These are phyloP conservation scores for Dryadomyces sulphureus DNA, from an alignment of 2,329 filamentous ascomycete species.

Conservation along the genomic window DNA sequence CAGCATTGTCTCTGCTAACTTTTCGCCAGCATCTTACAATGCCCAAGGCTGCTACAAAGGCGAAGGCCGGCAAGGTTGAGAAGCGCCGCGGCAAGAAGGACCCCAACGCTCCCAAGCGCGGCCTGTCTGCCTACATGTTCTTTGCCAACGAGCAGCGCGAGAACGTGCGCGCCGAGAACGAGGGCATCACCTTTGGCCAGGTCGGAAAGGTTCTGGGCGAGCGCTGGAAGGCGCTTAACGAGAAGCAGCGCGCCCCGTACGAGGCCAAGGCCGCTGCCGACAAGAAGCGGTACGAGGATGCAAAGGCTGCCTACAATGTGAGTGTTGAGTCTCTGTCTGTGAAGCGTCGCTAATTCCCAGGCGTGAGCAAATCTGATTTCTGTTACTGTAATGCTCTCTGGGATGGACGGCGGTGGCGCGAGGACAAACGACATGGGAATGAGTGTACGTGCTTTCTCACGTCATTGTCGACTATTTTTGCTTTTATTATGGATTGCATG, in stretches of 20 bases:
- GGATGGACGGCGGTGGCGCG: constrained; percentile 10
- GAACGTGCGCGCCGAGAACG: constrained; percentile 96
- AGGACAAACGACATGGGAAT: constrained; percentile 11
- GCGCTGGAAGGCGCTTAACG: constrained; percentile 93
- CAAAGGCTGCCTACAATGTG: constrained; percentile 91
- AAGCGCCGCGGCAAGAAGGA: constrained; percentile 53
- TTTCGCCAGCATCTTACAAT: constrained; percentile 29
- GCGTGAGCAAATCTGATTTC: constrained; percentile 3
- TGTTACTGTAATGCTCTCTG: constrained; percentile 7
- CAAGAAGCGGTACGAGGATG: constrained; percentile 98
- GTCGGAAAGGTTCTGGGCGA: constrained; percentile 97
- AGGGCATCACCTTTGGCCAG: constrained; percentile 92
- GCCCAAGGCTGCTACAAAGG: constrained; percentile 46
- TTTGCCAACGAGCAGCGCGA: constrained; percentile 99
- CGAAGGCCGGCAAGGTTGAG: constrained; percentile 35
- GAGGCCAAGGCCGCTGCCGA: constrained; percentile 92
- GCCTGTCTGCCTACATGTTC: constrained; percentile 99
- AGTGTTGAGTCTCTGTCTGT: constrained; percentile 28
- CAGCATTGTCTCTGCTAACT: too few relatives aligned
- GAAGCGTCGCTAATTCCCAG: background rate
- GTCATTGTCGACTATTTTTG: constrained; percentile 10
- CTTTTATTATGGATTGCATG: constrained; percentile 13
- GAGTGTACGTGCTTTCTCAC: constrained; percentile 9
- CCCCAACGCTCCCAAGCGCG: constrained; percentile 97
- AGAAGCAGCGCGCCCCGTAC: constrained; percentile 86